Evolutionary conservation across 352 stramenopile species (phyloP).

Genomic region (Pythium phragmitis): DNA sequence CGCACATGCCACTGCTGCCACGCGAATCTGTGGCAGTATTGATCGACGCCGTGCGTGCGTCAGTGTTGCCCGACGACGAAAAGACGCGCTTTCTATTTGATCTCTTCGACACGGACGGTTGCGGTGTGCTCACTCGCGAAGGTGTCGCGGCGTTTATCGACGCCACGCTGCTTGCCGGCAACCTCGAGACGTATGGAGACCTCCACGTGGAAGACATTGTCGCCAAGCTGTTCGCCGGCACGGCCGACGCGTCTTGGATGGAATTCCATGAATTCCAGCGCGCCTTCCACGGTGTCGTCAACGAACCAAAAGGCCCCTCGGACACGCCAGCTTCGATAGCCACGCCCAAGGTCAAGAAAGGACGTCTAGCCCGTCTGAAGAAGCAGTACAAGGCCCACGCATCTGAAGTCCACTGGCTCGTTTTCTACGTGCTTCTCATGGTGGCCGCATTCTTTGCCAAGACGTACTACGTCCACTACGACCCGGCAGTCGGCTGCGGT

Average conservation of each 20-base stretch:
- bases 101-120: conserved; percentile 57
- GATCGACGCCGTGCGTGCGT: conserved; percentile 53
- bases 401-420: conserved; percentile 45
- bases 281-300: conserved; percentile 38
- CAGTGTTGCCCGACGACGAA: conserved; percentile 44
- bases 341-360: conserved; percentile 25
- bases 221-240: conserved; percentile 48
- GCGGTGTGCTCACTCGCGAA: conserved; percentile 43
- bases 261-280: conserved; percentile 54
- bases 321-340: too few relatives aligned
- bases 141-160: conserved; percentile 58
- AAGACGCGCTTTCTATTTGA: conserved; percentile 68
- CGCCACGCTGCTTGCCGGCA: conserved; percentile 46
- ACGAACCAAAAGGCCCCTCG: not conserved
- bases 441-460: conserved; percentile 50
- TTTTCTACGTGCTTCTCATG: conserved; percentile 51
- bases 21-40: conserved; percentile 55
- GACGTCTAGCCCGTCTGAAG: conserved; percentile 16
- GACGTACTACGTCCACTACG: not conserved
- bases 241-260: conserved; percentile 38
- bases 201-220: conserved; percentile 52
- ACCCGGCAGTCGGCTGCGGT: not conserved
- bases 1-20: conserved; percentile 30
- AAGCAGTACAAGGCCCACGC: conserved; percentile 51
- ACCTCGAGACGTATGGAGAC: conserved; percentile 46